These are phyloP conservation scores for Diospyros lotus DNA, from an alignment of 148 eudicot species.

Conservation along the genomic window DNA sequence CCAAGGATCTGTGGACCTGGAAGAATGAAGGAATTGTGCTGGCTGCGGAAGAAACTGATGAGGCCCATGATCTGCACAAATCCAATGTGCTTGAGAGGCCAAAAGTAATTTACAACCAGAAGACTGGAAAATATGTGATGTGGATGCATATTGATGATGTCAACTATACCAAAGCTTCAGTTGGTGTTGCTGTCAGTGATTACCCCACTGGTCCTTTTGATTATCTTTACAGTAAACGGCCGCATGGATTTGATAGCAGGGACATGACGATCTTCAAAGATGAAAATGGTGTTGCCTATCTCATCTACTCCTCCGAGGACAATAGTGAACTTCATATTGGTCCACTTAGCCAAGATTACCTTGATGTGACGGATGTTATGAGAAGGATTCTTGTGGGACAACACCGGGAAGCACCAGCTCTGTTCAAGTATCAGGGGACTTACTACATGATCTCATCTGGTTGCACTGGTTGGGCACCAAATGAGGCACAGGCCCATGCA, in stretches of 20 bases:
- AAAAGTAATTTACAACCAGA: constrained; percentile 74
- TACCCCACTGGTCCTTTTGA: constrained; percentile 79
- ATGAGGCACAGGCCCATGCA: constrained; percentile 85
- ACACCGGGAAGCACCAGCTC: constrained; percentile 85
- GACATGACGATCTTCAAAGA: constrained; percentile 95
- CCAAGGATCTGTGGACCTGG: constrained; percentile 97
- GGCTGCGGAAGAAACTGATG: constrained; percentile 69
- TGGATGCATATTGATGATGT: constrained; percentile 97
- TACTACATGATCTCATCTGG: constrained; percentile 98
- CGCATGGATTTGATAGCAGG: constrained; percentile 85
- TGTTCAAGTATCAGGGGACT: constrained; percentile 78
- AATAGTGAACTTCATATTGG: constrained; percentile 93
- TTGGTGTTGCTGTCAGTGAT: constrained; percentile 72
- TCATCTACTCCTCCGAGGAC: constrained; percentile 83
- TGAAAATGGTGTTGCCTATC: constrained; percentile 75
- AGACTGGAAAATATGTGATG: constrained; percentile 80
- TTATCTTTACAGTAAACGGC: constrained; percentile 75
- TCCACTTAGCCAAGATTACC: constrained; percentile 73
- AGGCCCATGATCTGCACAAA: constrained; percentile 83
- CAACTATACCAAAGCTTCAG: constrained; percentile 88
- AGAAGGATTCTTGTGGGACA: constrained; percentile 71
- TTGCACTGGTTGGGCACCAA: constrained; percentile 95
- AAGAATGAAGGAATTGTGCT: constrained; percentile 90
- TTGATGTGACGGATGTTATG: constrained; percentile 49
- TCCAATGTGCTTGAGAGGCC: constrained; percentile 96